phyloP scores from a whole-genome alignment of 139 green algal genomes.

The Nannochloris sp. region DNA sequence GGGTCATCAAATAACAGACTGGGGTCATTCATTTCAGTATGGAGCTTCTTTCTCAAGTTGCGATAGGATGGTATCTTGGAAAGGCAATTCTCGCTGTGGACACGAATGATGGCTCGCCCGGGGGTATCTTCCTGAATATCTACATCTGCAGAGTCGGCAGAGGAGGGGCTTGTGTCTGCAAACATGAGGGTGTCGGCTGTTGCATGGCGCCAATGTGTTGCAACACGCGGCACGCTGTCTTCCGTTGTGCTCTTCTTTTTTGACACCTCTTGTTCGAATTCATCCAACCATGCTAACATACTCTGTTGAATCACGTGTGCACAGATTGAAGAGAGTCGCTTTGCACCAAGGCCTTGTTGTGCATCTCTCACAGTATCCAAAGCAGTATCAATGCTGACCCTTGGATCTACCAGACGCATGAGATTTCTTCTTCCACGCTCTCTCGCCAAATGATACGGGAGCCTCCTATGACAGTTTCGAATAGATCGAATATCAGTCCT shows the following conservation, averaged over 20 bases:
- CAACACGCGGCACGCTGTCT: background rate
- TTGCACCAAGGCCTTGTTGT: constrained; percentile 35
- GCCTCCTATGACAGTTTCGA: constrained; percentile 33
- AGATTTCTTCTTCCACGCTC: constrained; percentile 22
- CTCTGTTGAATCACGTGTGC: constrained; percentile 33
- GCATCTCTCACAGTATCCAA: constrained; percentile 33
- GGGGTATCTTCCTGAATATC: too few species aligned
- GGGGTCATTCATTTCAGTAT: too few species aligned
- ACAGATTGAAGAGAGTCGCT: constrained; percentile 36
- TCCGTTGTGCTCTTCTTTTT: background rate
- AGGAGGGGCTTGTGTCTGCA: background rate
- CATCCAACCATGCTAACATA: constrained; percentile 40
- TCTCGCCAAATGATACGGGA: constrained; percentile 47
- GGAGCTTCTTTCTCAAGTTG: too few species aligned
- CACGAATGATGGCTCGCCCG: too few species aligned
- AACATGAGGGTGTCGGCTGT: background rate
- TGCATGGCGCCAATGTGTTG: background rate
- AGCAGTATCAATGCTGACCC: constrained; percentile 36
- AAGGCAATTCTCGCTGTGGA: too few species aligned
- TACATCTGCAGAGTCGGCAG: too few species aligned
- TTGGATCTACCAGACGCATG: constrained; percentile 36
- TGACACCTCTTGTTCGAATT: constrained; percentile 18
- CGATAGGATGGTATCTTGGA: too few species aligned
- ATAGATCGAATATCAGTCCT: constrained; percentile 44
- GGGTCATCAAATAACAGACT: too few species aligned